Percentiles rank a stretch among this genome's conserved stretches.
These are phyloP conservation scores for Solanum aculeatissimum DNA, from an alignment of 305 asterid species.

Conservation along the genomic window DNA sequence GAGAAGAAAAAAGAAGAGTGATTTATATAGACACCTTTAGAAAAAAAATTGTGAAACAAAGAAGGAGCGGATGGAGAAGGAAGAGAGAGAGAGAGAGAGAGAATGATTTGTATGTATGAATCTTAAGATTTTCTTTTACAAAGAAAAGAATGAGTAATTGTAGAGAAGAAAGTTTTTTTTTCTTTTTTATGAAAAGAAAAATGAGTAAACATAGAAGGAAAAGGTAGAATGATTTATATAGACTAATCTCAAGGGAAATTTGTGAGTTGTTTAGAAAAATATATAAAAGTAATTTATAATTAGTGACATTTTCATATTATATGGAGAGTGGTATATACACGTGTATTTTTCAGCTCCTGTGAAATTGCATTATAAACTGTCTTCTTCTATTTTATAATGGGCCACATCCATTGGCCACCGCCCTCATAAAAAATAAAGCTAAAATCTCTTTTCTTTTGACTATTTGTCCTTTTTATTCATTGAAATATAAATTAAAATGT, in stretches of 20 bases:
- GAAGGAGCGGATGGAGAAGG: neutral
- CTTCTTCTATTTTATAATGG: neutral
- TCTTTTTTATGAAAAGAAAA: neutral
- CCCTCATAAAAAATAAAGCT: neutral
- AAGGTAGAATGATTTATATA: neutral
- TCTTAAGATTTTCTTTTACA: no score
- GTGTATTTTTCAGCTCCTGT: neutral
- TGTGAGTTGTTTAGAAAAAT: neutral
- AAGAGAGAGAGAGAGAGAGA: neutral
- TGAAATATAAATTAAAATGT: no score
- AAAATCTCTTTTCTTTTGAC: no score
- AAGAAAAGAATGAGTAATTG: no score
- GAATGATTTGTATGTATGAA: no score
- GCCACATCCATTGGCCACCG: neutral
- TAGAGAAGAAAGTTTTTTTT: no score
- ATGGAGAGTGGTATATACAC: neutral
- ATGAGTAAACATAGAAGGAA: neutral
- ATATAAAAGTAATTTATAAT: neutral
- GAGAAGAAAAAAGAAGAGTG: neutral
- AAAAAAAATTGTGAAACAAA: neutral
- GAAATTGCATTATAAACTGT: neutral
- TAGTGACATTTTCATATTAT: neutral
- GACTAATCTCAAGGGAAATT: neutral
- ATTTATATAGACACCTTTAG: no score
- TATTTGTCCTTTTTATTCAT: no score